Base-by-base conservation (phyloP, 1,139 yeast species). In the Pichia sorboxylosa region DNA sequence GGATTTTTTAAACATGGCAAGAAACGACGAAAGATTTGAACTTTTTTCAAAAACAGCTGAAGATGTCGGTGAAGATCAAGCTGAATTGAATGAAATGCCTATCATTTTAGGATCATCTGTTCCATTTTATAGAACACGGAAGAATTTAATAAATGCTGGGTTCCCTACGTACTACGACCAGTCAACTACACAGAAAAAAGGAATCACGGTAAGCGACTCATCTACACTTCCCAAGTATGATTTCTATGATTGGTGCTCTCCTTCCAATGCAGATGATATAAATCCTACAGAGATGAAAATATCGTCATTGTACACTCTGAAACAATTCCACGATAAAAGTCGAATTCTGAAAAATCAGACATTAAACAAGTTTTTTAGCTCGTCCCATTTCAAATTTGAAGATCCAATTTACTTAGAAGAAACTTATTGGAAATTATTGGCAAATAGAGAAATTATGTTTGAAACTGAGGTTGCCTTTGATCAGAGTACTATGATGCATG, bases 311-410 rank as follows among this genome's bases (percentile, higher is more conserved):
- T 70, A 67, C 48, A 63, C 65, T 13, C 51, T 73, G 37, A 53
- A 64, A 32, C 74, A 72, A 39, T 71, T 66, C 46, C 61, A 64
- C 54, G 75, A 70, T 30, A 66, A 67, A 36, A 71, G 71, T 36
- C 46, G 37, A 17, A 35, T 41, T 10, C 34, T 47, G 24, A 43
- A 39, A 29, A 36, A 32, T 10, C 41, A 37, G 28, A 27, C 43
- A 13, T 30, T 46, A 14, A 34, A 29, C 17, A 35, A 28, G 26
- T 25, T 38, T n/a, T 21, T 25, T 24, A 26, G 19, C 4, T 8
- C 25, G 11, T 36, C 34, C 11, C 35, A 29, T 30, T 26, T 20
- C 14, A 26, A 35, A 8, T 23, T 30, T 23, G 43, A 41, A 13
- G 33, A 35, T 30, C 29, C 34, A 10, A 23, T 38, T 5, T 58